Conservation (phyloP, 2,329 filamentous ascomycete genomes). For the Colletotrichum agaves region DNA sequence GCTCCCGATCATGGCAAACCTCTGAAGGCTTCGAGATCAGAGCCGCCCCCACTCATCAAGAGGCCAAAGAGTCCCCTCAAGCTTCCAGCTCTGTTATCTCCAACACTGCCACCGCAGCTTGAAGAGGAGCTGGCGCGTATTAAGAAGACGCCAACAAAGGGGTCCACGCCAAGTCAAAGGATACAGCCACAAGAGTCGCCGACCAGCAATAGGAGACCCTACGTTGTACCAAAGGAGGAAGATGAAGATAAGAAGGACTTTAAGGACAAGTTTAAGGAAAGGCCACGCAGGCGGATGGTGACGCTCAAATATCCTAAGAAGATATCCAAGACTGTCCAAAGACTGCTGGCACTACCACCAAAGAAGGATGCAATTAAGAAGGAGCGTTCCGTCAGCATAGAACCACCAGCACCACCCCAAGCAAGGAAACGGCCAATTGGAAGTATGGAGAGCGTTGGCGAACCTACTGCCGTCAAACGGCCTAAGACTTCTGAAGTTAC, state of each 20-base stretch:
- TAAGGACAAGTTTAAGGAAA: slow-evolving; percentile 30
- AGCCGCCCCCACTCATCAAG: slow-evolving; percentile 45
- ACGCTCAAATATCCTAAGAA: slow-evolving; percentile 61
- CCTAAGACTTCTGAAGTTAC: slow-evolving; percentile 56
- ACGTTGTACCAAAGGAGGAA: slow-evolving; percentile 44
- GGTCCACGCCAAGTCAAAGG: slow-evolving; percentile 38
- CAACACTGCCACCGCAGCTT: slow-evolving; percentile 63
- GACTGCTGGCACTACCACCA: slow-evolving; percentile 57
- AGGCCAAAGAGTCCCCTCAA: slow-evolving; percentile 51
- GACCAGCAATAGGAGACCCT: slow-evolving; percentile 44
- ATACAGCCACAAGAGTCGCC: slow-evolving; percentile 47
- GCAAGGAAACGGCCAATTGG: slow-evolving; percentile 62
- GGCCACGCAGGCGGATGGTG: slow-evolving; percentile 51
- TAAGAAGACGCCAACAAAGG: slow-evolving; percentile 45
- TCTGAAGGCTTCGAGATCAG: slow-evolving; percentile 36
- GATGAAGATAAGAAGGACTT: slow-evolving; percentile 48
- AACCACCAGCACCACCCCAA: slow-evolving; percentile 46
- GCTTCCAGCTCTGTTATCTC: slow-evolving; percentile 64
- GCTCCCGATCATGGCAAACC: slow-evolving; percentile 33
- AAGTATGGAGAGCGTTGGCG: slow-evolving; percentile 49
- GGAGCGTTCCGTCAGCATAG: slow-evolving; percentile 56
- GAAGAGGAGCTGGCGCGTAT: slow-evolving; percentile 57
- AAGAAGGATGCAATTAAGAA: slow-evolving; percentile 45
- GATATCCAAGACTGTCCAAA: slow-evolving; percentile 55
- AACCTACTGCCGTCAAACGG: slow-evolving; percentile 52